Percentiles rank a stretch among this genome's conserved stretches.
Conservation (phyloP, 805 yeast genomes). For the Metschnikowia continentalis region DNA sequence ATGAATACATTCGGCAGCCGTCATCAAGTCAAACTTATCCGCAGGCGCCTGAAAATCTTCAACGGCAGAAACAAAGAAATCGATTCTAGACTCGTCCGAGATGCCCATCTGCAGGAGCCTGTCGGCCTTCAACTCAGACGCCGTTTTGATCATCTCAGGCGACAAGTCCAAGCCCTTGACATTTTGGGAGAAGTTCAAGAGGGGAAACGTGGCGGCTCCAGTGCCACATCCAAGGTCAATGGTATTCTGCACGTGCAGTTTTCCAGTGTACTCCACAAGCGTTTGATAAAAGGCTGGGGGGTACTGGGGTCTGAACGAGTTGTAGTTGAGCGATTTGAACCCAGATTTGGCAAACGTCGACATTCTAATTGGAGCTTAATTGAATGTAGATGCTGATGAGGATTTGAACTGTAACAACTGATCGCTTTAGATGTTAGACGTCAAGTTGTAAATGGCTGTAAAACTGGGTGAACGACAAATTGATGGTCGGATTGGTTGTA, state of each 20-base stretch:
- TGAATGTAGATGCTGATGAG: too few species aligned
- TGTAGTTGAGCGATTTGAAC: constrained; percentile 17
- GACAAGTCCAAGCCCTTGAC: constrained; percentile 48
- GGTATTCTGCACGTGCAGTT: constrained; percentile 21
- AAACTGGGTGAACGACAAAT: too few species aligned
- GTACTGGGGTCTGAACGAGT: constrained; percentile 40
- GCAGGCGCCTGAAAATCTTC: constrained; percentile 26
- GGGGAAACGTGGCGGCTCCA: constrained; percentile 47
- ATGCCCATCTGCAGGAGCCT: constrained; percentile 25
- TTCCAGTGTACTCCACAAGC: constrained; percentile 24
- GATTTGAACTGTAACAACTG: too few species aligned
- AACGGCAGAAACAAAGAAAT: constrained; percentile 30
- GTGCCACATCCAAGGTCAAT: constrained; percentile 51
- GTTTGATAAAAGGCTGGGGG: constrained; percentile 35
- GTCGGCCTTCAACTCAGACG: constrained; percentile 26
- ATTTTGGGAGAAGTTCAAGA: constrained; percentile 33
- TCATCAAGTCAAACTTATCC: constrained; percentile 15
- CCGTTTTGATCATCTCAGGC: constrained; percentile 42
- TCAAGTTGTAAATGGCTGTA: too few species aligned
- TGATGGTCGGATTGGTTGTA: too few species aligned
- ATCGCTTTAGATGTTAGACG: too few species aligned
- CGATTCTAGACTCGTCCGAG: constrained; percentile 23
- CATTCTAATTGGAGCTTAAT: constrained; percentile 1
- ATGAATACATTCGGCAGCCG: constrained; percentile 20
- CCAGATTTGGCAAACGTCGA: constrained; percentile 15